Evolutionary conservation across 805 yeast genomes (phyloP), one percentile per base, ranked within the genome.

Genomic region (Pichia manshurica): DNA sequence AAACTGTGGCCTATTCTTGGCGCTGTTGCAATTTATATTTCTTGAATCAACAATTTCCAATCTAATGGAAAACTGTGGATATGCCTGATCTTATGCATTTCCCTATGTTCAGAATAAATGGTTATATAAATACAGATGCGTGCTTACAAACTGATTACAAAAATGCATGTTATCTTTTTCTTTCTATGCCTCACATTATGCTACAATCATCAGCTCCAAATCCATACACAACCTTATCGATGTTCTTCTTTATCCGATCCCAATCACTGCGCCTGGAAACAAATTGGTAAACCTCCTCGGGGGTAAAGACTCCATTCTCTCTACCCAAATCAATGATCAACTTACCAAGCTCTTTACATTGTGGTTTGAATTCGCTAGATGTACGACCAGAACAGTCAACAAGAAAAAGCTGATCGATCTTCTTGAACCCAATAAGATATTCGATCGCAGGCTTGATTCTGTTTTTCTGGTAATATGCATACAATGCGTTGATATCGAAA

Each of bases 191-290:
- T 25, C 29, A 82, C 68, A 75, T 68, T 37, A 87, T 69, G 0
- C 63, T 54, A 69, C 96, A 90, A 58, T 89, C 96, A 23, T 80
- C 84, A 25, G 82, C 66, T 16, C 87, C 89, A 46, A 91, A 72
- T 0, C 99, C 98, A 60, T 89, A 93, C 82, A 93, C 86, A n/a
- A 87, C 90, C 62, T 84, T 87, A 64, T 91, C 98, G 9, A 91
- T 97, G 50, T 84, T 85, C 52, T 75, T 72, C 54, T 80, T 83
- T 23, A 91, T 84, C 33, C 68, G 59, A 0, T 76, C 67, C 99
- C 99, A 91, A 63, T 91, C 99, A 33, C 81, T 75, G 48, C 99
- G 72, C 51, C 95, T 70, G 55, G 86, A 89, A 5, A 89, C 93
- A 66, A 90, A 85, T 60, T 87, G 96, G 58, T 87, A 86, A n/a